Percentiles rank a stretch among this genome's conserved stretches.
Evolutionary conservation across 108 stramenopile species (phyloP).

Genomic region (Hondaea fermentalgiana): DNA sequence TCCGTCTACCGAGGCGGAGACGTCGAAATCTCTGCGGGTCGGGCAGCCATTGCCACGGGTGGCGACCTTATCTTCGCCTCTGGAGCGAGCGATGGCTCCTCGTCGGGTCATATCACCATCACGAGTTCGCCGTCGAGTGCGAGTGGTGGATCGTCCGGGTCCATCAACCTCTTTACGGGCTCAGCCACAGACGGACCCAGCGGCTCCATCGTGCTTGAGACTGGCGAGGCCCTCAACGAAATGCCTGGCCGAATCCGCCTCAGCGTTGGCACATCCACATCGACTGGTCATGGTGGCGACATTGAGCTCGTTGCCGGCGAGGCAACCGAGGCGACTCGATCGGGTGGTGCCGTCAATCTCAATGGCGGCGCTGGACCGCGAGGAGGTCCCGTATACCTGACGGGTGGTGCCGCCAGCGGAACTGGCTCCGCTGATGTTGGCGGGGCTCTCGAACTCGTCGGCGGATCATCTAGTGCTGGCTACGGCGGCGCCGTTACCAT

Average conservation of each 20-base stretch:
- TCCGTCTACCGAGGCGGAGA: not conserved
- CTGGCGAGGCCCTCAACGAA: not conserved
- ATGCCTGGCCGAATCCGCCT: not conserved
- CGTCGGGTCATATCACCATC: not conserved
- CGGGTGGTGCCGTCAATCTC: constrained; percentile 8
- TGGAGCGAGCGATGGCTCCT: not conserved
- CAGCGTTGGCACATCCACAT: constrained; percentile 21
- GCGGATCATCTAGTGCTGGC: constrained; percentile 30
- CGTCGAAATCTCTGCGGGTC: not conserved
- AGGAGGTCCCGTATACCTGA: constrained; percentile 28
- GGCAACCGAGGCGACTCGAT: not conserved
- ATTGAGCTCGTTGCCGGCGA: not conserved
- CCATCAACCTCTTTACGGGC: constrained; percentile 6
- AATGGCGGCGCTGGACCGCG: not conserved
- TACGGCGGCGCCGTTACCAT: constrained; percentile 31
- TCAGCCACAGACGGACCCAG: constrained; percentile 29
- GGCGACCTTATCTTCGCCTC: not conserved
- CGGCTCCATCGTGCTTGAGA: constrained; percentile 30
- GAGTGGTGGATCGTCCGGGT: not conserved
- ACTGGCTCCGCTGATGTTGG: constrained; percentile 19
- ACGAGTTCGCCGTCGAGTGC: not conserved
- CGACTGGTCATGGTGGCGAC: constrained; percentile 10
- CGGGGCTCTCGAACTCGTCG: constrained; percentile 22
- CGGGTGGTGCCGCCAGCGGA: constrained; percentile 31
- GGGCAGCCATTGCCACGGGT: not conserved